phyloP scores from a whole-genome alignment of 2,329 filamentous ascomycete species.

The Alternaria atra region DNA sequence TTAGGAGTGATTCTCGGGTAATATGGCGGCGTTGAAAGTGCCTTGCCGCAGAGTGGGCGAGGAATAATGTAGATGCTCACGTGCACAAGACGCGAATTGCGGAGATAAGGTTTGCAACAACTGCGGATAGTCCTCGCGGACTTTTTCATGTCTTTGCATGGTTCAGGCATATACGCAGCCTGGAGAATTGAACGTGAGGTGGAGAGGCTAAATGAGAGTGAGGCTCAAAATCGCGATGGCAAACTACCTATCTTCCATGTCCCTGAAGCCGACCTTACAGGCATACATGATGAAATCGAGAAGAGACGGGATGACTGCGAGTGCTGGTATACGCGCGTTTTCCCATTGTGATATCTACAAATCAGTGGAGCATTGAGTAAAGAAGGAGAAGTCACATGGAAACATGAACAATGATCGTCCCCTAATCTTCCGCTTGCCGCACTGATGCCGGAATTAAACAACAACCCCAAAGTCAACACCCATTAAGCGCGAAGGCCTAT shows the following conservation, averaged over 20 bases:
- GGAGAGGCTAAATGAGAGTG: constrained; percentile 1
- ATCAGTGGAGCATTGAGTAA: not conserved
- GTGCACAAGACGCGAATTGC: not conserved
- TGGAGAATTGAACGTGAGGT: not conserved
- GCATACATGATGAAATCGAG: not conserved
- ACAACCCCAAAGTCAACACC: not conserved
- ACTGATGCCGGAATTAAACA: not conserved
- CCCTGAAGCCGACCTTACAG: not conserved
- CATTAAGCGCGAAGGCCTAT: not conserved
- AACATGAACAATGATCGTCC: not conserved
- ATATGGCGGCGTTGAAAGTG: not conserved
- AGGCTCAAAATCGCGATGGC: not conserved
- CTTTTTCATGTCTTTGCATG: not conserved
- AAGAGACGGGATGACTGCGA: not conserved
- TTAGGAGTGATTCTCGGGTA: not conserved
- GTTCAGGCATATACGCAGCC: not conserved
- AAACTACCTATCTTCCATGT: not conserved
- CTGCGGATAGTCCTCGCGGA: not conserved
- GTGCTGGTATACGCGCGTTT: not conserved
- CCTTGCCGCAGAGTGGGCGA: not conserved
- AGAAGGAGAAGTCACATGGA: not conserved
- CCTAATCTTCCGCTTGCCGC: not conserved
- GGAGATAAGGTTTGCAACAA: not conserved
- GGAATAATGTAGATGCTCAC: not conserved
- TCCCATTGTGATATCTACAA: not conserved